A percentile compares a stretch with the other conserved stretches of the same genome.
phyloP scores from a whole-genome alignment of 306 rosid species.

The Hippophae tibetana region DNA sequence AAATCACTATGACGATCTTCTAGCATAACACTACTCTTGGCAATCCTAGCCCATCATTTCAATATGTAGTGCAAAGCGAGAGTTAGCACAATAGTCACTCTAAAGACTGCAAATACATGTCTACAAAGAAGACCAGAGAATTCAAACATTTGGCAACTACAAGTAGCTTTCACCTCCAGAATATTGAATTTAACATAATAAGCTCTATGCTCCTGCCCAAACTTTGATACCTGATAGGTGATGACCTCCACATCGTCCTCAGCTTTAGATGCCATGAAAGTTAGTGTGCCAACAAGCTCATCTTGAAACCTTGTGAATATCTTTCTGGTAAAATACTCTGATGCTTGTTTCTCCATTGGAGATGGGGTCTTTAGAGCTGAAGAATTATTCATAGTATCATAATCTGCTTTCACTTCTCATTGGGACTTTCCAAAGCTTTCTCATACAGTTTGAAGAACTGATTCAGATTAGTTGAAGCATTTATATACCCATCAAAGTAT shows the following conservation, averaged over 20 bases:
- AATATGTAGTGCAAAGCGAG: constrained; percentile 84
- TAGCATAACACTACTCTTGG: constrained; percentile 80
- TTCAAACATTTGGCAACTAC: constrained; percentile 98
- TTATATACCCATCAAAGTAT: constrained; percentile 94
- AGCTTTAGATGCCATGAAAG: constrained; percentile 75
- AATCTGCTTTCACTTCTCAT: constrained; percentile 95
- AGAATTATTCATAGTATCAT: constrained; percentile 75
- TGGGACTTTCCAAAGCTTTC: constrained; percentile 94
- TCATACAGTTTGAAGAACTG: constrained; percentile 94
- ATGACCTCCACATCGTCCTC: constrained; percentile 77
- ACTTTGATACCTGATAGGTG: constrained; percentile 83
- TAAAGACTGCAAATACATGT: constrained; percentile 90
- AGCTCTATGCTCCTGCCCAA: constrained; percentile 85
- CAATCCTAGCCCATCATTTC: constrained; percentile 97
- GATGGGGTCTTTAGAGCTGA: constrained; percentile 86
- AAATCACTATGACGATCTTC: constrained; percentile 69
- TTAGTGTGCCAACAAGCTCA: constrained; percentile 90
- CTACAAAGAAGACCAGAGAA: constrained; percentile 98
- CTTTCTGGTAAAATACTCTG: constrained; percentile 80
- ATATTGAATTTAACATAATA: constrained; percentile 73
- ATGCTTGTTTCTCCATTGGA: constrained; percentile 97
- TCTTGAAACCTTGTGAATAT: constrained; percentile 85
- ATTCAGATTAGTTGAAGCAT: constrained; percentile 87
- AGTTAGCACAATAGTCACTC: constrained; percentile 94
- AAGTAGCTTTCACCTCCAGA: constrained; percentile 73